phyloP scores from a whole-genome alignment of 2,329 filamentous ascomycete genomes.

The Camillea tinctor region DNA sequence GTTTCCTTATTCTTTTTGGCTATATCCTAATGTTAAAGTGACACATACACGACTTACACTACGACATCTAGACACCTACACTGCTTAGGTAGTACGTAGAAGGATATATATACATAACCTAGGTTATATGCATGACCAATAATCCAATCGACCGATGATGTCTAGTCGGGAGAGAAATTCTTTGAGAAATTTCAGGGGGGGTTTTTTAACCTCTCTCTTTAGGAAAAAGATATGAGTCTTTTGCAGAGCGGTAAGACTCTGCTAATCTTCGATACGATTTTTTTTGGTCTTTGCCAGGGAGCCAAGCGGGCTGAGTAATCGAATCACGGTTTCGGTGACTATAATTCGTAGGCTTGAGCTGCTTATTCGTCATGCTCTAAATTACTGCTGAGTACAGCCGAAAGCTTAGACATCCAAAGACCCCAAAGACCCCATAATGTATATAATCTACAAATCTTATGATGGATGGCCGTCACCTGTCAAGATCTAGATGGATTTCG shows the following conservation, averaged over 20 bases:
- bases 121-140: neutral
- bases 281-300: neutral
- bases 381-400: neutral
- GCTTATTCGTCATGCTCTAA: neutral
- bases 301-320: neutral
- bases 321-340: neutral
- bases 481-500: too few relatives aligned
- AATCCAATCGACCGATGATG: neutral
- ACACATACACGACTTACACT: too few relatives aligned
- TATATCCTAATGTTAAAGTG: too few relatives aligned
- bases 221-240: neutral
- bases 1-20: too few relatives aligned
- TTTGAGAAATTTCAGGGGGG: neutral
- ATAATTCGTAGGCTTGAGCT: neutral
- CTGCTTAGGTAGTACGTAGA: too few relatives aligned
- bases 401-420: too few relatives aligned
- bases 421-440: too few relatives aligned
- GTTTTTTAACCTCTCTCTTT: too few relatives aligned
- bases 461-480: too few relatives aligned
- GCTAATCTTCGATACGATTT: neutral
- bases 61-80: too few relatives aligned
- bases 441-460: too few relatives aligned
- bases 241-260: neutral
- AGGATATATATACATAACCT: too few relatives aligned
- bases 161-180: neutral